Percentiles rank a stretch among this genome's conserved stretches.
phyloP scores from a whole-genome alignment of 306 rosid species.

The Senna tora region DNA sequence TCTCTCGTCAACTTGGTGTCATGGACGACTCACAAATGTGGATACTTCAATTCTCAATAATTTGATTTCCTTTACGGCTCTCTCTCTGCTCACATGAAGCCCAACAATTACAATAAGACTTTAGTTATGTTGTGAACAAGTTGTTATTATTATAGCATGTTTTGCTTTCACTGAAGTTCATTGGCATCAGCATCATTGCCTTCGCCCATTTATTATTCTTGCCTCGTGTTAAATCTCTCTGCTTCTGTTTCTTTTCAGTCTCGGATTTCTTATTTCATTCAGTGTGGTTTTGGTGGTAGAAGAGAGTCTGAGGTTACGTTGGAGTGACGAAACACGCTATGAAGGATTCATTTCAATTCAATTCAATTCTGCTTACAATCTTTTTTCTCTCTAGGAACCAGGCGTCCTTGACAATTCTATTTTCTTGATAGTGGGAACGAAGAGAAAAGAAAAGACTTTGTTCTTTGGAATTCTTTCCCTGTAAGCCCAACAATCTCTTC shows the following conservation, averaged over 20 bases:
- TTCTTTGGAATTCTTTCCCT: conserved; percentile 23
- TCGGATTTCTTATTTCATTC: background rate
- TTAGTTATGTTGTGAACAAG: background rate
- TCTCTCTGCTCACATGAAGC: conserved; percentile 12
- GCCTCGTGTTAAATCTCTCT: background rate
- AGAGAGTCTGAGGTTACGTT: conserved; percentile 18
- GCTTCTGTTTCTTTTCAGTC: background rate
- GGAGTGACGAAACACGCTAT: background rate
- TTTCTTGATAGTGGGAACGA: background rate
- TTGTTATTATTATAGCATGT: conserved; percentile 5
- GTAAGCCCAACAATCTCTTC: conserved; percentile 33
- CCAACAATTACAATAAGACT: background rate
- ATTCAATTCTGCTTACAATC: background rate
- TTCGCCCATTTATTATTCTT: background rate
- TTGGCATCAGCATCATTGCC: too few species aligned
- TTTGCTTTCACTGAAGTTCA: conserved; percentile 16
- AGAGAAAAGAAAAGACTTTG: background rate
- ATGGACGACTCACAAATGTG: too few species aligned
- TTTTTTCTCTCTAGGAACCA: background rate
- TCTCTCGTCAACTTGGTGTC: too few species aligned
- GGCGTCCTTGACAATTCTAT: background rate
- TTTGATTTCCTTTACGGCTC: too few species aligned
- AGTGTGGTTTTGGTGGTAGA: background rate
- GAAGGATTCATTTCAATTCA: conserved; percentile 24
- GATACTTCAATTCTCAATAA: too few species aligned